Base-by-base conservation (phyloP, 192 early-diverging fungal species). In the Rhizoclosmatium globosum region DNA sequence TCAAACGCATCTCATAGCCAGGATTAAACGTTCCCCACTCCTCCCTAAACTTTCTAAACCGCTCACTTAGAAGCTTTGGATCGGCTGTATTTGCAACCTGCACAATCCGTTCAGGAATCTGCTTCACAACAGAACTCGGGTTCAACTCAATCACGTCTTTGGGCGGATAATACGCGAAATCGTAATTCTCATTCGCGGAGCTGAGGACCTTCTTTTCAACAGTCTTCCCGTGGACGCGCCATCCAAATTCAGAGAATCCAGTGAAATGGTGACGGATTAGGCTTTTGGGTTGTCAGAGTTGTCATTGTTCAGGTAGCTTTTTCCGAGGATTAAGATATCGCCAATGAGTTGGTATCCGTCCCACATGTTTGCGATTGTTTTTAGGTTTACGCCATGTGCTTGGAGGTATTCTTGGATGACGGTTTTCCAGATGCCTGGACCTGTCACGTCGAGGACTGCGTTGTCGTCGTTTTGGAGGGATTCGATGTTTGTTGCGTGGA, bases 191-290 rank as follows among this genome's bases (percentile, higher is more conserved):
- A 56, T 56, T 42, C 31, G 45, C 23, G 2, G 7, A 11, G 38
- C 61, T 47, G 3, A 47, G 43, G 2, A n/a, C 2, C 13, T 6
- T 4, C 4, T 56, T 1, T 4, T 19, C 38, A n/a, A 43, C 13
- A 1, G 9, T 50, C 45, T 74, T 74, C 4, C 72, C 72, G 44
- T 74, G 72, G 2, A 74, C 56, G 6, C 72, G 6, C 72, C 72
- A 74, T 4, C 72, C 72, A 62, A 45, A 74, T 6, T 60, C 72
- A 15, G 72, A 76, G n/a, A 31, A 31, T 31, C 74, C 64, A 76
- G 74, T 76, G 48, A 76, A 67, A 43, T 76, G 74, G 47, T 76
- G 74, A 17, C 64, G 74, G 3, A 76, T 76, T 6, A 76, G 31
- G 7, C 53, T 59, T 41, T 76, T 47, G 74, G 74, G 45, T 66